Conservation (phyloP, 768 basidiomycete species). For the Tricholoma saponaceum region DNA sequence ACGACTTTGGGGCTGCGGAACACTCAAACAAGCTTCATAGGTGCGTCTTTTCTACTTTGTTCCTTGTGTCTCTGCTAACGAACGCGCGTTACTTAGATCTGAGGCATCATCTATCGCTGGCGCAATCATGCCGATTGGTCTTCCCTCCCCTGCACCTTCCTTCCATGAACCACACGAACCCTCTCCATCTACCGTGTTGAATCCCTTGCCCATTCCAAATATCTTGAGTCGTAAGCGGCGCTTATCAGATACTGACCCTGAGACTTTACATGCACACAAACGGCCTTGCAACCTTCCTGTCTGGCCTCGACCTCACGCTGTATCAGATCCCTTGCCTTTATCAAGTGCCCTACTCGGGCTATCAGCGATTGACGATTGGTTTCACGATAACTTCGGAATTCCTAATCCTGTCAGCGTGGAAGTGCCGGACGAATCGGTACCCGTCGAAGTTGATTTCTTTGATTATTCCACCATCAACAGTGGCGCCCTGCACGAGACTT, state of each 20-base stretch:
- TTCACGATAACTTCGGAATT: slow-evolving; percentile 23
- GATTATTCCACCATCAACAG: slow-evolving; percentile 15
- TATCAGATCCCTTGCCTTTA: slow-evolving; percentile 27
- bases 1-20: not conserved
- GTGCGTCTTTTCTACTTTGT: slow-evolving; percentile 4
- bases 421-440: slow-evolving; percentile 18
- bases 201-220: slow-evolving; percentile 6
- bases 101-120: not conserved
- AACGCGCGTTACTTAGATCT: not conserved
- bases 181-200: slow-evolving; percentile 1
- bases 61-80: not conserved
- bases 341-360: slow-evolving; percentile 7
- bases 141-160: slow-evolving; percentile 10
- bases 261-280: slow-evolving; percentile 14
- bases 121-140: not conserved
- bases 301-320: slow-evolving; percentile 19
- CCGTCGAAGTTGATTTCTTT: slow-evolving; percentile 29
- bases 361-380: slow-evolving; percentile 30
- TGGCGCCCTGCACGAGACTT: not conserved
- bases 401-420: slow-evolving; percentile 20
- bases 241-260: slow-evolving; percentile 26
- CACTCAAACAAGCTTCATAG: slow-evolving; percentile 12
- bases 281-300: slow-evolving; percentile 15
- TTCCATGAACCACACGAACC: not conserved
- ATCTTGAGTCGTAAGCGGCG: slow-evolving; percentile 30